phyloP scores from a whole-genome alignment of 1,139 yeast genomes.

The Pichia sp. region DNA sequence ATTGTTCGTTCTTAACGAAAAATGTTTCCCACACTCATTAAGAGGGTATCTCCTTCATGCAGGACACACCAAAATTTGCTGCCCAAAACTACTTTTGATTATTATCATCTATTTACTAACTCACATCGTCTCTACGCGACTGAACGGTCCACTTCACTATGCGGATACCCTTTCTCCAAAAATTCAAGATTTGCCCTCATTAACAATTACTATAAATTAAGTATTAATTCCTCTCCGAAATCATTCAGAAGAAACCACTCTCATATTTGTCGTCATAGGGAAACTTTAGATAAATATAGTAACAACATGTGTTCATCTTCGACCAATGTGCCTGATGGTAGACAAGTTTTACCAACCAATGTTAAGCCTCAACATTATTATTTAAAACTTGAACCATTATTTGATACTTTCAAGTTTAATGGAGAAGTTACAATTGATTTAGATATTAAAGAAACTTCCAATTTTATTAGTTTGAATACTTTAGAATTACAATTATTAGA shows the following conservation, averaged over 20 bases:
- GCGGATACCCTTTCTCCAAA: neutral
- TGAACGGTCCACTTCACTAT: too few relatives aligned
- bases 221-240: too few relatives aligned
- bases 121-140: neutral
- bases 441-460: conserved; percentile 32
- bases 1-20: too few relatives aligned
- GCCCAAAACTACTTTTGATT: too few relatives aligned
- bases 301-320: conserved; percentile 19
- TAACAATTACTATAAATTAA: too few relatives aligned
- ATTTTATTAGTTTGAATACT: conserved; percentile 38
- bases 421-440: conserved; percentile 42
- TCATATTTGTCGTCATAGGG: conserved; percentile 10
- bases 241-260: conserved; percentile 1
- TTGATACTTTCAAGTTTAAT: conserved; percentile 31
- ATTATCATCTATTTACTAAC: neutral
- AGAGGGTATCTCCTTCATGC: too few relatives aligned
- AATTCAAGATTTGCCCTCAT: neutral
- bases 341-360: conserved; percentile 36
- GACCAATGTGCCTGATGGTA: conserved; percentile 18
- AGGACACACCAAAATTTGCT: too few relatives aligned
- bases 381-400: conserved; percentile 32
- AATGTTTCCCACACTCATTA: too few relatives aligned
- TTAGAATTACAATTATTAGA: conserved; percentile 32
- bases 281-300: conserved; percentile 4
- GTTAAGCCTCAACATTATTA: conserved; percentile 45